Conservation (phyloP, 108 stramenopile genomes). For the Cyclotella distinguenda region DNA sequence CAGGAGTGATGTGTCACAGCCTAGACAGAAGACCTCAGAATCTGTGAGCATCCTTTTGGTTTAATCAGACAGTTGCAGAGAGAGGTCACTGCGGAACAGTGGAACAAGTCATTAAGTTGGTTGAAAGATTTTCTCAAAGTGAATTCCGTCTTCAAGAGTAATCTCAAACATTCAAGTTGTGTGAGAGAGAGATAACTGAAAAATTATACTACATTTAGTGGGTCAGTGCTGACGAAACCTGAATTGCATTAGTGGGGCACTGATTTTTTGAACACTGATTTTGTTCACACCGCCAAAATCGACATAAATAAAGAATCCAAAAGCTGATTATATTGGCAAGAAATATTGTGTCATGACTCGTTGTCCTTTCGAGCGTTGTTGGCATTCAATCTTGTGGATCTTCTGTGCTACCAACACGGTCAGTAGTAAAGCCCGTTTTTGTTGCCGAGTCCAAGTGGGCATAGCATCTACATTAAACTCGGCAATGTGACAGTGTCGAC, state of each 20-base stretch:
- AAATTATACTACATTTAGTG: no score
- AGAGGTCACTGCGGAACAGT: neutral
- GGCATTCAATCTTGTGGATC: neutral
- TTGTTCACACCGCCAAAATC: no score
- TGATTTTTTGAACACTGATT: no score
- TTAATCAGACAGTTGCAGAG: neutral
- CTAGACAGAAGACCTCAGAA: neutral
- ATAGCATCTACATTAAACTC: neutral
- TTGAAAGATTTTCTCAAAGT: neutral
- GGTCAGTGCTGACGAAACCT: no score
- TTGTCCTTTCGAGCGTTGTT: neutral
- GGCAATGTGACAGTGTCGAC: neutral
- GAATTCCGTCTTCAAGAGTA: neutral
- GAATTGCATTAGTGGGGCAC: no score
- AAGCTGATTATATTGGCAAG: no score
- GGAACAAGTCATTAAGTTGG: neutral
- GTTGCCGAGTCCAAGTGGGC: neutral
- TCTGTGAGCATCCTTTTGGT: neutral
- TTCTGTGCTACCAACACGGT: neutral
- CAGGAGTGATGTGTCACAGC: conserved; percentile 11
- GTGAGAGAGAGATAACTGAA: no score
- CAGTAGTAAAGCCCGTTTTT: neutral
- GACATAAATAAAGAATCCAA: no score
- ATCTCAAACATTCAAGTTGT: neutral
- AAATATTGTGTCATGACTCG: neutral